Percentiles rank a stretch among this genome's conserved stretches.
These are phyloP conservation scores for Pseudozyma sp. DNA, from an alignment of 1,284 basidiomycete genomes.

Conservation along the genomic window DNA sequence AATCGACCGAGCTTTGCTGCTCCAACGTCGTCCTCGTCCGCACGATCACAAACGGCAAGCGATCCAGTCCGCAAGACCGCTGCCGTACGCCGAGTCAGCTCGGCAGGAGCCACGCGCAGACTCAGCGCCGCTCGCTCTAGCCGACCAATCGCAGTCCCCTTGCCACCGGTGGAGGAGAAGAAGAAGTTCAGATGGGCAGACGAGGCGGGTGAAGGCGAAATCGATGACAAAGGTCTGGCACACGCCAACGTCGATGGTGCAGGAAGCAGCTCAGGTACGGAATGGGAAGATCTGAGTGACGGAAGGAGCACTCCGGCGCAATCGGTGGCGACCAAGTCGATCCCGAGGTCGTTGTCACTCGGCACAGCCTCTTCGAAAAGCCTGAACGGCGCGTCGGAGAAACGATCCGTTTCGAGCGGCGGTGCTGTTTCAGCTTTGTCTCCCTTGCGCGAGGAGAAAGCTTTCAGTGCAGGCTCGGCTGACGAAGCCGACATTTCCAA, in stretches of 20 bases:
- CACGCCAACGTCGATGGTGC: conserved; percentile 3
- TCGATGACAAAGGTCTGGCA: conserved; percentile 77
- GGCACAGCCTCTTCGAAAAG: conserved; percentile 1
- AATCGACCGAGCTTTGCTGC: conserved; percentile 38
- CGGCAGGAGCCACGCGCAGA: conserved; percentile 11
- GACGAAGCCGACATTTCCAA: conserved; percentile 33
- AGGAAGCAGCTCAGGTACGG: conserved; percentile 30
- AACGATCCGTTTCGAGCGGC: conserved; percentile 17
- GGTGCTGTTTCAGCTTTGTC: conserved; percentile 5
- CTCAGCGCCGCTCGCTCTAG: conserved; percentile 10
- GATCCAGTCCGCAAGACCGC: conserved; percentile 23
- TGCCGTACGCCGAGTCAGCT: conserved; percentile 17
- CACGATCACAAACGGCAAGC: conserved; percentile 18
- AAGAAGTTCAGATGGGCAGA: conserved; percentile 91
- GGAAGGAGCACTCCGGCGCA: conserved; percentile 28
- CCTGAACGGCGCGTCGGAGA: neutral
- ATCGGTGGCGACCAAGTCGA: conserved; percentile 20
- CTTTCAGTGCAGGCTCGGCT: neutral
- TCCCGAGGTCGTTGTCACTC: conserved; percentile 9
- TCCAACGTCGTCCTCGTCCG: conserved; percentile 40
- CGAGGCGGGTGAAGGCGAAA: conserved; percentile 82
- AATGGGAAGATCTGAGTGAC: conserved; percentile 41
- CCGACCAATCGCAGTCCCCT: neutral
- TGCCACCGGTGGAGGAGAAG: conserved; percentile 66
- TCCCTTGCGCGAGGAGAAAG: conserved; percentile 16